Percentiles rank a stretch among this genome's conserved stretches.
Evolutionary conservation across 352 stramenopile genomes (phyloP).

Genomic region (Phytophthora ohioensis): DNA sequence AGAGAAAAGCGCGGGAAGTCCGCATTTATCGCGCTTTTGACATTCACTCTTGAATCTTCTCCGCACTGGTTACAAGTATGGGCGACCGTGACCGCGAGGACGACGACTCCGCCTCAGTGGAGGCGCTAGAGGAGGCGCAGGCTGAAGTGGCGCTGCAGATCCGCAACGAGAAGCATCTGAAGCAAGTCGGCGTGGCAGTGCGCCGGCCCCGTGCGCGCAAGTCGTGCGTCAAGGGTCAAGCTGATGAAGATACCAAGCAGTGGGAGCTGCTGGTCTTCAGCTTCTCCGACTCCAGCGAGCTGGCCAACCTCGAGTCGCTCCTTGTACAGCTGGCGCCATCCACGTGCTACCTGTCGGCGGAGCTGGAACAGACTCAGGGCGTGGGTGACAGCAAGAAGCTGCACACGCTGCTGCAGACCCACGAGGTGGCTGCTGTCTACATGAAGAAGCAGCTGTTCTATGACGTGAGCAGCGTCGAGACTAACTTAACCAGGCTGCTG

Average conservation of each 20-base stretch:
- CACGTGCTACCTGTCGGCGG: conserved; percentile 72
- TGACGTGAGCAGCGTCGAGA: conserved; percentile 55
- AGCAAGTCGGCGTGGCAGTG: conserved; percentile 84
- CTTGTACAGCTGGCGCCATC: conserved; percentile 82
- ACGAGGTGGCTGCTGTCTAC: conserved; percentile 65
- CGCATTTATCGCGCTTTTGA: conserved; percentile 17
- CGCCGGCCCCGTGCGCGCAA: conserved; percentile 71
- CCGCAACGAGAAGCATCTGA: conserved; percentile 81
- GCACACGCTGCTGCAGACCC: conserved; percentile 72
- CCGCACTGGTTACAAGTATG: conserved; percentile 27
- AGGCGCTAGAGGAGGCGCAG: conserved; percentile 41
- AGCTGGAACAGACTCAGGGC: conserved; percentile 64
- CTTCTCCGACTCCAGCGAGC: conserved; percentile 88
- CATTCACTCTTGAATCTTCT: conserved; percentile 25
- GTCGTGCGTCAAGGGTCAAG: conserved; percentile 79
- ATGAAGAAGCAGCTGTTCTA: conserved; percentile 82
- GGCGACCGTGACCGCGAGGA: conserved; percentile 44
- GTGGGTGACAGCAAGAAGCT: conserved; percentile 87
- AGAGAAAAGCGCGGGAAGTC: conserved; percentile 39
- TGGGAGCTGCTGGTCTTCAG: conserved; percentile 81
- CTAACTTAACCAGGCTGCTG: conserved; percentile 71
- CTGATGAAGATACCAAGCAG: conserved; percentile 84
- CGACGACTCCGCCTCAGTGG: conserved; percentile 27
- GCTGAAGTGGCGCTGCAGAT: conserved; percentile 84
- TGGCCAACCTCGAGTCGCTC: conserved; percentile 86